Percentiles rank a stretch among this genome's conserved stretches.
phyloP scores from a whole-genome alignment of 768 basidiomycete species.

The Guyanaporus albipodus region DNA sequence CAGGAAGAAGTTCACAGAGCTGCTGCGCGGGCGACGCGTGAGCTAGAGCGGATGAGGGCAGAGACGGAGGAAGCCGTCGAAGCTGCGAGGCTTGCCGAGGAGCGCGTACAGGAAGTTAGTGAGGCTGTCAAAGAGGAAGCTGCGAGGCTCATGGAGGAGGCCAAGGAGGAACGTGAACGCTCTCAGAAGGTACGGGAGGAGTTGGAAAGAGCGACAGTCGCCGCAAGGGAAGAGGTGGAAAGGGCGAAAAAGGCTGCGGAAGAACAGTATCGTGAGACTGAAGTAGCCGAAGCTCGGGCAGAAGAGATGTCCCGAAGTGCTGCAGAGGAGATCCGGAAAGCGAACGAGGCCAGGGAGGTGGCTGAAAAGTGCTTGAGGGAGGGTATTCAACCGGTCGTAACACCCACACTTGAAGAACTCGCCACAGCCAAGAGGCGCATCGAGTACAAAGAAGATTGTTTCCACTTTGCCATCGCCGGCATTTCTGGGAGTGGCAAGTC shows the following conservation, averaged over 20 bases:
- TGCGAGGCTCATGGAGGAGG: constrained; percentile 2
- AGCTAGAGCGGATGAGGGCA: constrained; percentile 1
- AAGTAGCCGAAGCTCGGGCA: background rate
- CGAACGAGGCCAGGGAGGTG: background rate
- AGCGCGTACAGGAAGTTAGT: constrained; percentile 1
- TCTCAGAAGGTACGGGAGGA: background rate
- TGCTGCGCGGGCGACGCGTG: constrained; percentile 7
- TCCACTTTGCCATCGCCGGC: background rate
- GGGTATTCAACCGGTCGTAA: background rate
- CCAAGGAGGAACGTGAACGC: background rate
- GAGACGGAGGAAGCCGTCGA: constrained; percentile 1
- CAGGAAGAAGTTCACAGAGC: constrained; percentile 8
- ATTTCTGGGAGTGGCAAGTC: background rate
- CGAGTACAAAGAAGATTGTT: background rate
- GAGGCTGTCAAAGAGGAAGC: background rate
- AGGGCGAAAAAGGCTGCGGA: background rate
- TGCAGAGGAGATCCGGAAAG: background rate
- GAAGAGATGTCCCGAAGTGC: background rate
- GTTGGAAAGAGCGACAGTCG: background rate
- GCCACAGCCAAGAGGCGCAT: background rate
- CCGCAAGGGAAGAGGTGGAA: background rate
- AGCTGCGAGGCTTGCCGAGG: background rate
- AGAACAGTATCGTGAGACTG: background rate
- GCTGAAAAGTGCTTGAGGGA: background rate
- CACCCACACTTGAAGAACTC: background rate